Base-by-base conservation (phyloP, 768 basidiomycete genomes). In the Phlebiopsis flavidoalba region DNA sequence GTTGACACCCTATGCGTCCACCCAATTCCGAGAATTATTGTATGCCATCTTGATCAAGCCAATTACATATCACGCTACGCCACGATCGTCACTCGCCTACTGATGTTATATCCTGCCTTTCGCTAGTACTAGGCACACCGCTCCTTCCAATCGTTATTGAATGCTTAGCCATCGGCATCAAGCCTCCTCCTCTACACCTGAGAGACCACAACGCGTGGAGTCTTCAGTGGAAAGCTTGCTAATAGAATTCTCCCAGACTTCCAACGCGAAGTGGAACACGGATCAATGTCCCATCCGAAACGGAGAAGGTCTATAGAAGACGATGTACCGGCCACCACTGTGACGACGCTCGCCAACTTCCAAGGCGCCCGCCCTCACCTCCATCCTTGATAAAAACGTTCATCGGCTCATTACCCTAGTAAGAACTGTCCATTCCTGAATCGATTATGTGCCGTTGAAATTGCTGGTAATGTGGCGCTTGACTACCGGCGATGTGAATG, bases 401-500 rank as follows among this genome's bases (percentile, higher is more conserved):
- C n/a, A 69, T 64, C 3, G 64, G 64, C n/a, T n/a, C 51, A 63
- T n/a, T 57, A 17, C 71, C 69, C 12, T 33, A n/a, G 19, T 31
- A 69, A 24, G n/a, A 5, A 65, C 71, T 15, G 69, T 68, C 67
- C 68, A 69, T 15, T 62, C 57, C 46, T 63, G 60, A 3, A 70
- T 60, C n/a, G 46, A 64, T n/a, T 58, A n/a, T n/a, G 17, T 64
- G 40, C 71, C 69, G 17, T 57, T 65, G 56, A 72, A 67, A 22
- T 64, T 43, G n/a, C 55, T 62, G n/a, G 61, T 64, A 0, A 64
- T 59, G 51, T 64, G 63, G 35, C 53, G 40, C 60, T 69, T 62
- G 67, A 71, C n/a, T 73, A 5, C 61, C 61, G 7, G 67, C 69
- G 21, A 76, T 60, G 33, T 55, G 51, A 11, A 69, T 43, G 21